Conservation (phyloP, 2,329 filamentous ascomycete genomes). For the Plenodomus tracheiphilus region DNA sequence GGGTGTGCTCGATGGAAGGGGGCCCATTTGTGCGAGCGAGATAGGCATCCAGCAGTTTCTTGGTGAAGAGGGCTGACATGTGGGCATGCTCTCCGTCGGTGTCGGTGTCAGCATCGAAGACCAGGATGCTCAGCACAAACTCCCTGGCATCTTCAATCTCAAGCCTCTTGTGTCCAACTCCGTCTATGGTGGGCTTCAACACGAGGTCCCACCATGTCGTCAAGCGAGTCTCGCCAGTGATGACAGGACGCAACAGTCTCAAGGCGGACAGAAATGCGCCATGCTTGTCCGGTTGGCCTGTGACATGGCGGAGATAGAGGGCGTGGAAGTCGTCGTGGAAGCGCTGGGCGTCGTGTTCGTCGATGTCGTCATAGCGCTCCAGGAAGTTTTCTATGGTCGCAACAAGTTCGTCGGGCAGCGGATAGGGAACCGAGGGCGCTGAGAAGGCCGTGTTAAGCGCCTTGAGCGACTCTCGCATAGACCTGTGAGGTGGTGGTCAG, state of each 20-base stretch:
- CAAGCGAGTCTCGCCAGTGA: slow-evolving; percentile 65
- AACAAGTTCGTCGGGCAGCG: slow-evolving; percentile 68
- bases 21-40: slow-evolving; percentile 47
- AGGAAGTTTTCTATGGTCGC: slow-evolving; percentile 68
- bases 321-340: slow-evolving; percentile 72
- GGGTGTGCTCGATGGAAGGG: slow-evolving; percentile 40
- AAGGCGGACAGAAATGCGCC: slow-evolving; percentile 72
- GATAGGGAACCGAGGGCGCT: slow-evolving; percentile 48
- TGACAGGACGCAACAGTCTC: slow-evolving; percentile 63
- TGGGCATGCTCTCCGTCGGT: slow-evolving; percentile 50
- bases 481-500: slow-evolving; percentile 39
- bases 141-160: slow-evolving; percentile 67
- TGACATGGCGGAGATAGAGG: slow-evolving; percentile 68
- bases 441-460: slow-evolving; percentile 51
- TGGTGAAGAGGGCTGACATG: slow-evolving; percentile 56
- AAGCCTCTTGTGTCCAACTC: slow-evolving; percentile 63
- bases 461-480: slow-evolving; percentile 54
- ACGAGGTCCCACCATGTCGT: slow-evolving; percentile 73
- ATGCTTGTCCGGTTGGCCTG: slow-evolving; percentile 59
- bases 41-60: slow-evolving; percentile 54
- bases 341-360: slow-evolving; percentile 70
- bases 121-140: slow-evolving; percentile 66
- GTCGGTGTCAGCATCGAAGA: slow-evolving; percentile 63
- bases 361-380: slow-evolving; percentile 66
- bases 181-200: slow-evolving; percentile 59